Base-by-base conservation (phyloP, 2,329 filamentous ascomycete species). In the Torrubiella hemipterigena region DNA sequence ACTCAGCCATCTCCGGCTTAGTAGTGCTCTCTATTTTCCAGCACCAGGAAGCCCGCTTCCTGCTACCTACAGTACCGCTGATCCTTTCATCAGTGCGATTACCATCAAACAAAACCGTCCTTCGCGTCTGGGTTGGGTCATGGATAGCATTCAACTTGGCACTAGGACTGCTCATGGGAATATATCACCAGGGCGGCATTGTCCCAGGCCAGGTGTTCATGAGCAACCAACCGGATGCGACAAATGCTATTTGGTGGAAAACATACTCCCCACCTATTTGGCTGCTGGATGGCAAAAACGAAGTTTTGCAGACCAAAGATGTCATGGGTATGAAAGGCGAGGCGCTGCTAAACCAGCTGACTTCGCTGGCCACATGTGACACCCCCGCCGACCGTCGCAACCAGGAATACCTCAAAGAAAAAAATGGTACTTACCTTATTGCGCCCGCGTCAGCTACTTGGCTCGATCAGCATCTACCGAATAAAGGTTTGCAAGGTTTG, bases 201-300 rank as follows among this genome's bases (percentile, higher is more conserved):
- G 67, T 89, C 2, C 79, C 81, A 1, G 75, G 73, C 6, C 82
- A 89, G 46, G 73, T 81, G 1, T 83, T 83, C 48, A 65, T 89
- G 47, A 80, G 75, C 46, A 71, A 70, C 33, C 76, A 81, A 41
- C 65, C 72, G 5, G 77, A 80, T 39, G 73, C 80, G 7, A 76
- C 74, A 2, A 67, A 78, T 20, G 78, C 77, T 4, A 65, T 82
- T 30, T 89, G 82, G 82, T 89, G 82, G 82, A 87, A 86, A 52
- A 87, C 82, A 2, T 87, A 87, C 49, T 81, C 77, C 49, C 82
- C 82, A 13, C 82, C 82, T 0, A 77, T 80, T 21, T 89, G 82
- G 81, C 65, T 89, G 14, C 61, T 87, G 6, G 79, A 85, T 41
- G 77, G 79, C 32, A 81, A 81, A 52, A 85, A 81, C 41, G 69